These are phyloP conservation scores for Monosporozyma aquatica DNA, from an alignment of 805 yeast species.

Conservation along the genomic window DNA sequence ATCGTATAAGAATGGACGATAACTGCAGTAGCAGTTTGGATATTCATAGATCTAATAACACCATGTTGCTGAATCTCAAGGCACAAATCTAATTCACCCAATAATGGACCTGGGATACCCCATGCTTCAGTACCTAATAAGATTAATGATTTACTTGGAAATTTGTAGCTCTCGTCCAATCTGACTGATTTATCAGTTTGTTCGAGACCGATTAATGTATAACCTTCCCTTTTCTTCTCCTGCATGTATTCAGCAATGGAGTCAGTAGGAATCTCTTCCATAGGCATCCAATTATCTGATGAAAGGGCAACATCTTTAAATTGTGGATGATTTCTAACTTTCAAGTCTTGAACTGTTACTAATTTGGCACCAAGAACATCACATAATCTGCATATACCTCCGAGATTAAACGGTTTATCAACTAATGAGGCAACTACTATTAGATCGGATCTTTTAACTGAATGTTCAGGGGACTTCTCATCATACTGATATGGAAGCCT, in stretches of 20 bases:
- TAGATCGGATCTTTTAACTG: slow-evolving; percentile 44
- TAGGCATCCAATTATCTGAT: slow-evolving; percentile 94
- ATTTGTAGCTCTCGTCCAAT: slow-evolving; percentile 50
- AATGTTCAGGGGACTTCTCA: too few species aligned
- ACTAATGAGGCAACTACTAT: slow-evolving; percentile 88
- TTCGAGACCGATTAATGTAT: slow-evolving; percentile 80
- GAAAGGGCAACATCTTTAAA: slow-evolving; percentile 88
- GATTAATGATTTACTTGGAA: slow-evolving; percentile 73
- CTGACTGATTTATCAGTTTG: slow-evolving; percentile 86
- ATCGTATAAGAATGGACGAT: slow-evolving; percentile 81
- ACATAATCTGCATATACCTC: slow-evolving; percentile 87
- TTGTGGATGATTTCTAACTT: slow-evolving; percentile 53
- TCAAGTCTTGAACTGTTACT: slow-evolving; percentile 64
- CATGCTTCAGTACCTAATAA: slow-evolving; percentile 80
- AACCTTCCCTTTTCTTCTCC: slow-evolving; percentile 62
- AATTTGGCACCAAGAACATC: slow-evolving; percentile 87
- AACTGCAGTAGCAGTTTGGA: slow-evolving; percentile 93
- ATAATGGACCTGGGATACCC: slow-evolving; percentile 80
- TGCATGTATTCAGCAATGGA: slow-evolving; percentile 49
- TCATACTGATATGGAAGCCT: too few species aligned
- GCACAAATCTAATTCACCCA: slow-evolving; percentile 77
- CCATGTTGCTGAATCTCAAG: slow-evolving; percentile 90
- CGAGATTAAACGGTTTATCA: slow-evolving; percentile 86
- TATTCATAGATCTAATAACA: slow-evolving; percentile 88
- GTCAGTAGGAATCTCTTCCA: slow-evolving; percentile 58